Evolutionary conservation across 2,329 filamentous ascomycete genomes (phyloP), one percentile per base, ranked within the genome.

Genomic region (Periconia macrospinosa): DNA sequence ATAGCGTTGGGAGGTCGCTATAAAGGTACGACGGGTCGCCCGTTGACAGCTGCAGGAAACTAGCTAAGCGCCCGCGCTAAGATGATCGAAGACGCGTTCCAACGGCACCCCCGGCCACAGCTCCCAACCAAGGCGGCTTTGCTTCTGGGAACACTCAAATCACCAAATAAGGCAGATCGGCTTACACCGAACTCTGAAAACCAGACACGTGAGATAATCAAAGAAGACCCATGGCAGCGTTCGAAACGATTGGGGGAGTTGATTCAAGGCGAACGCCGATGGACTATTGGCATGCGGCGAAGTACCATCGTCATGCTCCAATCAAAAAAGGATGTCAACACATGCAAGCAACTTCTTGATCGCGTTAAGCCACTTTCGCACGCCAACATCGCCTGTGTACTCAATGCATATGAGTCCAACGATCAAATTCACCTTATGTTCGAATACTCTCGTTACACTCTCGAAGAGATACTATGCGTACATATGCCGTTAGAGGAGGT

Each of bases 401-500:
- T 45, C 14, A 43, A 57, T 27, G 49, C 50, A 10, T 54, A 52
- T 20, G 33, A 50, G 19, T n/a, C 43, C 17, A 33, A 44, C 10
- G 14, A 20, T 5, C 17, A 20, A 10, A 41, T 46, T 10, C 54
- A 45, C 37, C 41, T 57, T 17, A 33, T 43, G 14, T 49, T 54
- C n/a, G 52, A 54, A 3, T 57, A 57, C 19, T 47, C 30, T 23
- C 45, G 55, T 14, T 57, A 23, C 43, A 57, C 55, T 1, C 42
- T 54, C 9, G 49, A 50, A 35, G 55, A 57, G 17, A n/a, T 57
- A 19, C 41, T 57, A 13, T 49, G 45, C 42, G 55, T 58, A 2
- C 52, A 58, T 44, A 13, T 53, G 10, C 20, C 30, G 20, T 37
- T 58, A 9, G 55, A 49, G 8, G 55, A 58, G 37, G 30, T 15